Conservation (phyloP, 495 filamentous ascomycete species). For the Acidomyces sp. region DNA sequence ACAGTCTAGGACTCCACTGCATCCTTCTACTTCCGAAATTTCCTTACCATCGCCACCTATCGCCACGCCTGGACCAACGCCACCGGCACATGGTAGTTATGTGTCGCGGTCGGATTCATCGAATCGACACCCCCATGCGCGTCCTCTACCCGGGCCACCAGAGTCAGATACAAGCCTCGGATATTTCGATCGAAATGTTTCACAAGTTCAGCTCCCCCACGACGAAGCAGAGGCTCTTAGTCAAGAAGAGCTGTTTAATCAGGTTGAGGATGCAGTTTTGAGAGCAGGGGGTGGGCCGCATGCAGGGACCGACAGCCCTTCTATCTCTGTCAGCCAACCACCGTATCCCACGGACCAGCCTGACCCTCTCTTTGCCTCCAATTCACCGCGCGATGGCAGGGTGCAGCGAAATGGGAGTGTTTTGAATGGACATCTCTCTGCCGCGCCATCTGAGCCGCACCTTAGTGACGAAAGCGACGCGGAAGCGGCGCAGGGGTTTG, state of each 20-base stretch:
- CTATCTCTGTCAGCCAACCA: constrained; percentile 15
- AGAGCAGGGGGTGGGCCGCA: constrained; percentile 2
- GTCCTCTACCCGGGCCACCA: constrained; percentile 46
- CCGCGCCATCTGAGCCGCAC: constrained; percentile 33
- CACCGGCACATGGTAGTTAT: constrained; percentile 32
- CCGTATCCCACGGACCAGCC: constrained; percentile 1
- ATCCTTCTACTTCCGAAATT: constrained; percentile 4
- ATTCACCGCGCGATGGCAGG: not conserved
- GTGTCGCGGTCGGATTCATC: constrained; percentile 39
- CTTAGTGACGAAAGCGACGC: constrained; percentile 73
- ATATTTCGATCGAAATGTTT: constrained; percentile 25
- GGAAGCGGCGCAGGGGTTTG: constrained; percentile 75
- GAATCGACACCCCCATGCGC: constrained; percentile 43
- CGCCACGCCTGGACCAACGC: constrained; percentile 31
- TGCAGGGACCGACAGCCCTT: constrained; percentile 5
- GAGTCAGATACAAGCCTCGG: constrained; percentile 32
- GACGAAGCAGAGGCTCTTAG: constrained; percentile 10
- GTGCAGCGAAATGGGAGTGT: constrained; percentile 28
- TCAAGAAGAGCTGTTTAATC: constrained; percentile 29
- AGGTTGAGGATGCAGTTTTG: constrained; percentile 27
- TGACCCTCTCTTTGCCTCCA: constrained; percentile 12
- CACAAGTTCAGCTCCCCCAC: constrained; percentile 1
- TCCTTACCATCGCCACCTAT: constrained; percentile 31
- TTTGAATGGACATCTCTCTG: constrained; percentile 41
- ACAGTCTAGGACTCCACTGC: constrained; percentile 21